Base-by-base conservation (phyloP, 139 green algal species). In the Chlorella sp. region DNA sequence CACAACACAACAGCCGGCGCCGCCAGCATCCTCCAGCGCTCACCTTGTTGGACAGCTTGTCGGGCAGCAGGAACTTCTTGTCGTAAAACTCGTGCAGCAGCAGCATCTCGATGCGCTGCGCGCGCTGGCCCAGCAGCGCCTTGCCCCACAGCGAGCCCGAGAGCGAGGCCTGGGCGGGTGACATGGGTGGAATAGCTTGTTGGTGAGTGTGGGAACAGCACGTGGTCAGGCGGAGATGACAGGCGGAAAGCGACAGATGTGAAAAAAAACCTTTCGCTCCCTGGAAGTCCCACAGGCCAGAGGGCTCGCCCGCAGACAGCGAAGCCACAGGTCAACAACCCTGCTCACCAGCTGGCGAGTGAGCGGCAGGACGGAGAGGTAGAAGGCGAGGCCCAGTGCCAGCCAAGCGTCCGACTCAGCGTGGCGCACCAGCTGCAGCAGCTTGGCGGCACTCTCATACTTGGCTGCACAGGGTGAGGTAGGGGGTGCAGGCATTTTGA, bases 81-180 rank as follows among this genome's bases (percentile, higher is more conserved):
- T 74, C 79, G 80, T 99, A 95, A 89, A 99, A 99, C 92, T 99
- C 98, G 86, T 99, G 97, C 81, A 98, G 94, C 84, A 99, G 94
- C 74, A 99, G 94, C 91, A 95, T 98, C 92, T 99, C 97, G 44
- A 99, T 99, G 85, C 97, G 95, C 92, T 97, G 94, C 26, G 97
- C 97, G 26, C 97, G 92, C 73, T 95, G 90, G n/a, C 95, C 93
- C 85, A 96, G 57, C 88, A 98, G 90, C 30, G 92, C 94, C 62
- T 90, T 93, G 75, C 82, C 90, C 96, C 96, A 98, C 28, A 96
- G 82, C 81, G 88, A 95, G 17, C 96, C 96, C n/a, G 89, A 93
- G 38, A 99, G 88, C 44, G 85, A 88, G 76, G 94, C 93, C 75
- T 82, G 83, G 39, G n/a, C 4, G 13, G 36, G 17, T 38, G 57